phyloP scores from a whole-genome alignment of 2,329 filamentous ascomycete species.

The Akanthomyces uredinophilus region DNA sequence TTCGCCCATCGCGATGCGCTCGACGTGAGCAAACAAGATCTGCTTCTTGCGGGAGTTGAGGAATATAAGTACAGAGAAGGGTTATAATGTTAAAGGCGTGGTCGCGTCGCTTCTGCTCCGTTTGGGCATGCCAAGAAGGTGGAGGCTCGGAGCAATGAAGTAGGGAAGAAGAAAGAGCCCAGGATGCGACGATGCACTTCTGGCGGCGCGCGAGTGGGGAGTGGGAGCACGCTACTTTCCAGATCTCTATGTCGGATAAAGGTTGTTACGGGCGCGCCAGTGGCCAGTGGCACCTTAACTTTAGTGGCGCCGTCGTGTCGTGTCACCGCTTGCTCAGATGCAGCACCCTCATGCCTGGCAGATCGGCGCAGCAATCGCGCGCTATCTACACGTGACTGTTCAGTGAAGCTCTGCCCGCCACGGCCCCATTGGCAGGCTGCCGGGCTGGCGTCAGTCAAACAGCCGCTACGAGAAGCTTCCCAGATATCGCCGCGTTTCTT shows the following conservation, averaged over 20 bases:
- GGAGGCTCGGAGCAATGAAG: neutral
- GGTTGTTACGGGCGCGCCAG: constrained; percentile 2
- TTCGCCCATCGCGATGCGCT: constrained; percentile 31
- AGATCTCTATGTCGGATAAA: neutral
- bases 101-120: neutral
- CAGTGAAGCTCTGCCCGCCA: neutral
- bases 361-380: neutral
- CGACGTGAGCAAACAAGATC: neutral
- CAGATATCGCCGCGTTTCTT: neutral
- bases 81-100: neutral
- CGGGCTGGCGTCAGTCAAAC: constrained; percentile 15
- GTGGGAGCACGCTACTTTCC: neutral
- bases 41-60: neutral
- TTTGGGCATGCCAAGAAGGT: neutral
- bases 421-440: constrained; percentile 5
- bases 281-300: neutral
- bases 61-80: neutral
- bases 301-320: too few species aligned
- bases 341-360: too few species aligned
- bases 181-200: constrained; percentile 10
- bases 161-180: neutral
- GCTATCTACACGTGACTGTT: constrained; percentile 3
- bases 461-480: constrained; percentile 10
- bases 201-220: constrained; percentile 3
- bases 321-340: neutral